These are phyloP conservation scores for Hypoxylon sp. DNA, from an alignment of 2,329 filamentous ascomycete genomes.

Conservation along the genomic window DNA sequence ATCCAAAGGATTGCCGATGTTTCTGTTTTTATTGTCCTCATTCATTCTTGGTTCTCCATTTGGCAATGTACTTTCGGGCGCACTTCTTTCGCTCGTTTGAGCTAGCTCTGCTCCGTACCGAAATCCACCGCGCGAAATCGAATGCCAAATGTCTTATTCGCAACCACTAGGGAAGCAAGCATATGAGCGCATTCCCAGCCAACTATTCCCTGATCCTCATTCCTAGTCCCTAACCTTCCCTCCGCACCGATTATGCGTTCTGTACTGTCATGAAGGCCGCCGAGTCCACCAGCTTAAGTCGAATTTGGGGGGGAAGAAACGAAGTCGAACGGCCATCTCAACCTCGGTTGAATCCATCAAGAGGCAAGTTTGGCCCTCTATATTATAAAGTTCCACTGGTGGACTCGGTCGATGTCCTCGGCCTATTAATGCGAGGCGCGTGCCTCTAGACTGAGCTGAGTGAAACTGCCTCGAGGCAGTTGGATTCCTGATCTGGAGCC, in stretches of 20 bases:
- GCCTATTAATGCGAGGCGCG: conserved; percentile 28
- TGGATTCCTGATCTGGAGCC: conserved; percentile 28
- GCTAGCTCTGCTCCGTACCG: conserved; percentile 9
- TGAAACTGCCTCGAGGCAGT: conserved; percentile 20
- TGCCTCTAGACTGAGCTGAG: conserved; percentile 20
- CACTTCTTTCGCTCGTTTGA: conserved; percentile 11
- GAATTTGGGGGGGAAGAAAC: conserved; percentile 37
- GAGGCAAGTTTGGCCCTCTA: conserved; percentile 23
- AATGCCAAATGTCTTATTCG: conserved; percentile 22
- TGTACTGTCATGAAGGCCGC: conserved; percentile 40
- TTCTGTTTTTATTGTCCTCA: conserved; percentile 5
- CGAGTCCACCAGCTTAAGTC: conserved; percentile 48
- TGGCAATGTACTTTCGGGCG: conserved; percentile 12
- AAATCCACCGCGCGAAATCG: conserved; percentile 17
- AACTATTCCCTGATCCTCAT: conserved; percentile 38
- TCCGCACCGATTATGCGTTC: conserved; percentile 36
- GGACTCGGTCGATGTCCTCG: conserved; percentile 12
- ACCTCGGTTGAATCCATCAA: conserved; percentile 41
- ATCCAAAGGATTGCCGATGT: conserved; percentile 18
- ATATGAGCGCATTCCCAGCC: conserved; percentile 5
- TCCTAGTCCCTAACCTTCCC: conserved; percentile 35
- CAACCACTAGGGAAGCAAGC: conserved; percentile 23
- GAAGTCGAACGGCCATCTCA: conserved; percentile 30
- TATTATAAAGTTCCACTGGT: conserved; percentile 45
- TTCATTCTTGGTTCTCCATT: conserved; percentile 36